Conservation (phyloP, 2,329 filamentous ascomycete genomes). For the Colletotrichum cordylinicola region DNA sequence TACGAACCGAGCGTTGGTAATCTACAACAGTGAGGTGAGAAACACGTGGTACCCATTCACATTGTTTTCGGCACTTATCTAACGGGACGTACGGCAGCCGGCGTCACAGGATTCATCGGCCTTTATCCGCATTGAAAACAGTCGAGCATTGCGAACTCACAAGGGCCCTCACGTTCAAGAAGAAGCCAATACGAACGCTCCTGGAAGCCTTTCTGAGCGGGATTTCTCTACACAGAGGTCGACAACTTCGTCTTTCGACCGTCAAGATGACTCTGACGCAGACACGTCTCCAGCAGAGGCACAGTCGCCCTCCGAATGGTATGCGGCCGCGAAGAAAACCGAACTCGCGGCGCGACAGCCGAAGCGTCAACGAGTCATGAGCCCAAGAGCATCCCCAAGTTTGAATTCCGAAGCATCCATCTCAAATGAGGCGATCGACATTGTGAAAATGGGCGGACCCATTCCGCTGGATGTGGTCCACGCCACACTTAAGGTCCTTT, state of each 20-base stretch:
- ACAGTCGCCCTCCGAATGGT: background rate
- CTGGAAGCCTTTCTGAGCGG: background rate
- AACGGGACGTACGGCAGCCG: background rate
- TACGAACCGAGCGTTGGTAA: accelerated
- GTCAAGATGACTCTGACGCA: background rate
- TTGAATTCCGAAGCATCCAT: background rate
- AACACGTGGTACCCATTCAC: background rate
- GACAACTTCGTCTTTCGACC: background rate
- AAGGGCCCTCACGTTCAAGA: background rate
- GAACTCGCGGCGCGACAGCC: background rate
- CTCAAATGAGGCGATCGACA: background rate
- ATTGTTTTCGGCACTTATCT: background rate
- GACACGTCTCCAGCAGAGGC: background rate
- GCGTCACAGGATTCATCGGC: background rate
- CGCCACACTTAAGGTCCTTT: background rate
- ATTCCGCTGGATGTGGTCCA: background rate
- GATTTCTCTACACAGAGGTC: background rate
- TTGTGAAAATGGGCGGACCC: background rate
- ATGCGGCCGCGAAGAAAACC: background rate
- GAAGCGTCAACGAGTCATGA: background rate
- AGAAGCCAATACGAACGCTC: background rate
- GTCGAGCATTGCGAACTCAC: background rate
- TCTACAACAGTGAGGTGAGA: background rate
- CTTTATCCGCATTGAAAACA: background rate
- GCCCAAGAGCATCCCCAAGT: background rate